Conservation (phyloP, 2,329 filamentous ascomycete genomes). For the Aspergillus pseudoglaucus region DNA sequence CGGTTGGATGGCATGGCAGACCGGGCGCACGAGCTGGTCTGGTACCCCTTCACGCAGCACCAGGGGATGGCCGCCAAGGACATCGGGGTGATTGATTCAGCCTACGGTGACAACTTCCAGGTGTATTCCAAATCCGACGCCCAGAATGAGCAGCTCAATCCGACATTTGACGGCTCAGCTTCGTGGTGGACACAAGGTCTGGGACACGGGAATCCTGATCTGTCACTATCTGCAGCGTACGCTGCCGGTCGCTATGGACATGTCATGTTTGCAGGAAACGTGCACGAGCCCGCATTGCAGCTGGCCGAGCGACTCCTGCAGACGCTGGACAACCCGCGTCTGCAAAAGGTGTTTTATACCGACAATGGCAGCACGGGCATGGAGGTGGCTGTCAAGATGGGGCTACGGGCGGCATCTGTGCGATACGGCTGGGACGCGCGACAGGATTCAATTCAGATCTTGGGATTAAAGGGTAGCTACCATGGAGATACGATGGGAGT, state of each 20-base stretch:
- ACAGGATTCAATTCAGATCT: slow-evolving; percentile 55
- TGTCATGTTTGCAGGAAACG: slow-evolving; percentile 75
- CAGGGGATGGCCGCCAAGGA: slow-evolving; percentile 53
- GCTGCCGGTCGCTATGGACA: slow-evolving; percentile 80
- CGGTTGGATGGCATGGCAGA: slow-evolving; percentile 56
- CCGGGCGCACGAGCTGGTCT: slow-evolving; percentile 60
- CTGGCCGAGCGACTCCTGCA: slow-evolving; percentile 61
- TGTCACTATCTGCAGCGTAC: slow-evolving; percentile 70
- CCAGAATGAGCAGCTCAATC: slow-evolving; percentile 42
- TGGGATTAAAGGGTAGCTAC: slow-evolving; percentile 74
- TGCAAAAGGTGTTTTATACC: slow-evolving; percentile 70
- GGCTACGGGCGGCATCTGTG: slow-evolving; percentile 58
- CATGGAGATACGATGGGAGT: slow-evolving; percentile 84
- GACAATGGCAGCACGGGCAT: slow-evolving; percentile 80
- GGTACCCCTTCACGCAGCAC: slow-evolving; percentile 86
- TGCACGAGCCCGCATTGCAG: slow-evolving; percentile 70
- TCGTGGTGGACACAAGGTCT: slow-evolving; percentile 91
- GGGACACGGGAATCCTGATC: slow-evolving; percentile 66
- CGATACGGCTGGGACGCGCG: slow-evolving; percentile 60
- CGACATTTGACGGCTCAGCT: slow-evolving; percentile 75
- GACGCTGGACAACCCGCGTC: slow-evolving; percentile 55
- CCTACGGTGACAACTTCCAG: slow-evolving; percentile 72
- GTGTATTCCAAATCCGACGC: slow-evolving; percentile 37
- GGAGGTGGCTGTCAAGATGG: slow-evolving; percentile 84
- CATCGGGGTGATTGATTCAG: slow-evolving; percentile 73